A percentile compares a stretch with the other conserved stretches of the same genome.
These are phyloP conservation scores for Punica granatum DNA, from an alignment of 345 rosid species.

Conservation along the genomic window DNA sequence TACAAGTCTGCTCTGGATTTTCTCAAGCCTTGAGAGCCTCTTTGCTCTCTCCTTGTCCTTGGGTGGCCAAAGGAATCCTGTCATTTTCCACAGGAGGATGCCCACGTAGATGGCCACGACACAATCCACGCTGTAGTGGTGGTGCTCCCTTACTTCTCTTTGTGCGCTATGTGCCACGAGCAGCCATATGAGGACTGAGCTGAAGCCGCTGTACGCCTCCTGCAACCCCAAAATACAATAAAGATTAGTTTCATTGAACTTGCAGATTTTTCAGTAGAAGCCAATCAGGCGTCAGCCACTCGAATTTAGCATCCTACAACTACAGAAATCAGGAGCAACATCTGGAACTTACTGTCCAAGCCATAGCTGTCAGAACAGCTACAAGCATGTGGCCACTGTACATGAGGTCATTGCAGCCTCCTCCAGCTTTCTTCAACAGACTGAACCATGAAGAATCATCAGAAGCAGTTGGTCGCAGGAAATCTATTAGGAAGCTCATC, in stretches of 20 bases:
- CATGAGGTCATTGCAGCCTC: slow-evolving; percentile 95
- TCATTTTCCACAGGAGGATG: slow-evolving; percentile 89
- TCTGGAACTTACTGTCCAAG: slow-evolving; percentile 68
- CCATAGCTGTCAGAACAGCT: slow-evolving; percentile 92
- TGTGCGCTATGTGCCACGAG: slow-evolving; percentile 81
- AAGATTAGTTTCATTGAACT: too few species aligned
- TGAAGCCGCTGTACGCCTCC: slow-evolving; percentile 92
- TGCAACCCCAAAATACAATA: slow-evolving; percentile 15
- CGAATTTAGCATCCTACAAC: too few species aligned
- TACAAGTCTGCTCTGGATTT: slow-evolving; percentile 54
- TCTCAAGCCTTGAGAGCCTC: slow-evolving; percentile 47
- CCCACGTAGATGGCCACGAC: slow-evolving; percentile 84
- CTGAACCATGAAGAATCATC: slow-evolving; percentile 72
- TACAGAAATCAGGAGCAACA: slow-evolving; percentile 1
- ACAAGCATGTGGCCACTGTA: slow-evolving; percentile 98
- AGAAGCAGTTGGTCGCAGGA: slow-evolving; percentile 63
- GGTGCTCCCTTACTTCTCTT: slow-evolving; percentile 79
- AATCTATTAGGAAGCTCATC: slow-evolving; percentile 74
- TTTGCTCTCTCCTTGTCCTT: slow-evolving; percentile 22
- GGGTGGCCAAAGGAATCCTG: slow-evolving; percentile 69
- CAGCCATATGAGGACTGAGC: slow-evolving; percentile 77
- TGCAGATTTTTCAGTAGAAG: too few species aligned
- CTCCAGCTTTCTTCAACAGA: slow-evolving; percentile 81
- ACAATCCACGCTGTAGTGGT: slow-evolving; percentile 88
- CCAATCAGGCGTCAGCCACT: too few species aligned